Base-by-base conservation (phyloP, 805 yeast species). In the Spathaspora gorwiae region DNA sequence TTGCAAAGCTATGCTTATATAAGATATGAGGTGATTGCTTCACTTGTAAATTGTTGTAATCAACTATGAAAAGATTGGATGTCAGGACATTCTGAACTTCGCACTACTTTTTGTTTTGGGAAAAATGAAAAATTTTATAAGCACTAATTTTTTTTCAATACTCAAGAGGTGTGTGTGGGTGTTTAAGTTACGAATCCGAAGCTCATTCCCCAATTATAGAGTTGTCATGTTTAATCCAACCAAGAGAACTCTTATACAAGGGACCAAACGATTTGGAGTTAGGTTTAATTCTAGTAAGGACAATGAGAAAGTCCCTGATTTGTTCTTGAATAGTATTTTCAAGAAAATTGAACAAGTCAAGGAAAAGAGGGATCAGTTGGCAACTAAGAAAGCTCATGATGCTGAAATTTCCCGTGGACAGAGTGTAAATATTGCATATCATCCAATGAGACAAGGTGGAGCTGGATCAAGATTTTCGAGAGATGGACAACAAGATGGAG, bases 271-370 rank as follows among this genome's bases (percentile, higher is more conserved):
- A 39, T 37, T 42, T 26, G 35, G 32, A 11, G 6, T 47, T 32
- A 42, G 48, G 45, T 48, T 34, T 40, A 50, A 47, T 43, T 47
- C 51, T 13, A 35, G 33, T 5, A 38, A 15, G 7, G 19, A 15
- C 19, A 51, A 51, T 15, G 43, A 55, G 1, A 29, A 29, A 29
- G 6, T 6, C 5, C 2, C 32, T 6, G 12, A 11, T 29, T 45
- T 51, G 31, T 66, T 66, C 42, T 58, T 69, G 50, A 59, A 70
- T n/a, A 64, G 60, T 34, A 56, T 70, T 47, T 64, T 70, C 56
- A 60, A 60, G 39, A 58, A 72, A 51, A 64, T 70, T 45, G 73
- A 70, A 43, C 45, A 45, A 30, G 64, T 65, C 48, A 64, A 62
- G 34, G 44, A 55, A 44, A 54, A 29, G 40, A 29, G 7, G 33